Base-by-base conservation (phyloP, 2,329 filamentous ascomycete genomes). In the Ceratocystis papillata region DNA sequence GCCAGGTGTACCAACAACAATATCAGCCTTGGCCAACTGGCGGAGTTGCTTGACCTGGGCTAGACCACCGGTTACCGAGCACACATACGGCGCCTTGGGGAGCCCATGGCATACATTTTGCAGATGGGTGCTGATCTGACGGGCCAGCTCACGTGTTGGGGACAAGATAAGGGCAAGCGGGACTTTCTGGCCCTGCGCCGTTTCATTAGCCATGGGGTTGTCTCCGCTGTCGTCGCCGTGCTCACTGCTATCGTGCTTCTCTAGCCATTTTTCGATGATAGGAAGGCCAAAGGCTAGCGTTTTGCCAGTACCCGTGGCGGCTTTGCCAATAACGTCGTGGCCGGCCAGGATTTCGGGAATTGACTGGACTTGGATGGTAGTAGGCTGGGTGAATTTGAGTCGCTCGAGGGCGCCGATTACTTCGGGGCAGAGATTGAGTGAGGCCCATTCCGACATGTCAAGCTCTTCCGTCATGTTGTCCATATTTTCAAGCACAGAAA, bases 1-100 rank as follows among this genome's bases (percentile, higher is more conserved):
- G 28, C 94, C 94, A 0, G 94, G 94, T 0, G 94, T 96, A 63
- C 87, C 93, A 66, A 99, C 84, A n/a, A 99, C 85, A 62, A 99
- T 89, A 72, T 99, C 91, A 1, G 93, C 93, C 72, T 86, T 86
- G 60, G 86, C 82, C 28, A 99, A 77, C 72, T 93, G 85, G 61
- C 94, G 84, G 72, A 95, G 88, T 73, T 99, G 94, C 76, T 99
- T 99, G 70, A 94, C 87, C n/a, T 96, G 82, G 1, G 94, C 95
- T 41, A 99, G 76, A 50, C 94, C 94, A 71, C 94, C 94, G 0
- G 93, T 99, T 5, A 99, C 81, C 0, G 93, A 90, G 63, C 89
- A 91, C n/a, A 96, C 81, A 65, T 87, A 87, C 0, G 88, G 84
- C 0, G 84, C 79, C 64, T 80, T 81, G 0, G 83, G 72, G 46